These are phyloP conservation scores for Cylindrodendrum hubeiense DNA, from an alignment of 2,329 filamentous ascomycete species.

Conservation along the genomic window DNA sequence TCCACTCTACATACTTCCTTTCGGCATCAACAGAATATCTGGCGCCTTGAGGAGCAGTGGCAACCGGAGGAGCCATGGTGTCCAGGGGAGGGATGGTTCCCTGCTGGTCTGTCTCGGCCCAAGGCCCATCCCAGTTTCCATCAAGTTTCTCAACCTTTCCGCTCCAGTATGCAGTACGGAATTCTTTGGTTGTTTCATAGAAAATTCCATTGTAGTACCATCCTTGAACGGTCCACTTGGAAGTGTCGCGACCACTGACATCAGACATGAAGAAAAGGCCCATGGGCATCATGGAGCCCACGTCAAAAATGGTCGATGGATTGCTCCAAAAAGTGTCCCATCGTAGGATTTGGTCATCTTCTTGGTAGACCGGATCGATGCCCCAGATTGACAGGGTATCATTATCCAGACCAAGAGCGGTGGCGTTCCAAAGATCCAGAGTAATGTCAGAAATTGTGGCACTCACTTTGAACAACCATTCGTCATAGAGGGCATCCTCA, in stretches of 20 bases:
- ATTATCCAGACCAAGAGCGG: conserved; percentile 19
- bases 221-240: conserved; percentile 18
- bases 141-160: conserved; percentile 21
- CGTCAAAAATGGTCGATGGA: conserved; percentile 13
- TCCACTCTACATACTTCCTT: conserved; percentile 22
- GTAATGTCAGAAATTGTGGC: conserved; percentile 11
- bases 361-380: conserved; percentile 16
- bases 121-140: conserved; percentile 16
- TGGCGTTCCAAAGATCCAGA: conserved; percentile 22
- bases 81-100: conserved; percentile 19
- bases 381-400: conserved; percentile 21
- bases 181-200: conserved; percentile 20
- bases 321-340: conserved; percentile 25
- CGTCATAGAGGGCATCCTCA: neutral
- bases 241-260: conserved; percentile 12
- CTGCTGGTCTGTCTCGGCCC: conserved; percentile 20
- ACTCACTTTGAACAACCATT: conserved; percentile 2
- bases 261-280: conserved; percentile 24
- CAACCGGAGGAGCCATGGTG: conserved; percentile 17
- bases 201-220: conserved; percentile 26
- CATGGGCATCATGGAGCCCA: conserved; percentile 26
- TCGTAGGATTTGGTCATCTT: conserved; percentile 3
- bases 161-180: conserved; percentile 16
- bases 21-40: conserved; percentile 17
- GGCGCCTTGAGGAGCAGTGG: conserved; percentile 8